Base-by-base conservation (phyloP, 805 yeast species). In the Middelhovenomyces tepae region DNA sequence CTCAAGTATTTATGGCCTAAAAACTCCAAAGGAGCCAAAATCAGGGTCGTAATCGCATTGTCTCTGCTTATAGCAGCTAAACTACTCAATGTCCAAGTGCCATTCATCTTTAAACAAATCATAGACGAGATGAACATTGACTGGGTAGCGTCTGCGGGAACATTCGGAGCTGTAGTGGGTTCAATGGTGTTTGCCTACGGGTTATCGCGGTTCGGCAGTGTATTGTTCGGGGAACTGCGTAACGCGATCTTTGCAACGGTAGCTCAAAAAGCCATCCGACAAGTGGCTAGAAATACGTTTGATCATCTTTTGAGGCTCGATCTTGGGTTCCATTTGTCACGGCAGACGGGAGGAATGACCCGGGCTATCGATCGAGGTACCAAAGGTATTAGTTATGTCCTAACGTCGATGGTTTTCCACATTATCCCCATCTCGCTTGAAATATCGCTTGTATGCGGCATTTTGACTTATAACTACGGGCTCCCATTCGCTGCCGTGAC, bases 351-450 rank as follows among this genome's bases (percentile, higher is more conserved):
- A 44, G 97, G 95, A 0, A 59, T 91, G 21, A 89, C 96, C 0
- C 67, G 98, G 40, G 97, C 97, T 1, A 91, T 91, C 49, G 98
- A 91, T 50, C 67, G 98, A 43, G 98, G 98, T 56, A 89, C 97
- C 1, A 89, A 91, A 48, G 98, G 98, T 62, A 89, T 91, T 34
- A 78, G 93, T 8, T 87, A 82, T 47, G 96, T 91, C 4, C 63
- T 91, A 29, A 75, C 83, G 22, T 95, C 97, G 2, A 83, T 89
- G 94, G 95, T 91, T n/a, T 89, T 91, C 64, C 97, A 91, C 54
- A 87, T 91, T 22, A 64, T 89, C 21, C 98, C 98, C 6, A 81
- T 89, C 25, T 69, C 93, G 3, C 81, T 91, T 53, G 98, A 91
- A 55, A 91, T 91, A 34, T 70, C 82, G 2, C 78, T 91, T 35